Conservation (phyloP, 1,284 basidiomycete genomes). For the Hortiboletus rubellus region DNA sequence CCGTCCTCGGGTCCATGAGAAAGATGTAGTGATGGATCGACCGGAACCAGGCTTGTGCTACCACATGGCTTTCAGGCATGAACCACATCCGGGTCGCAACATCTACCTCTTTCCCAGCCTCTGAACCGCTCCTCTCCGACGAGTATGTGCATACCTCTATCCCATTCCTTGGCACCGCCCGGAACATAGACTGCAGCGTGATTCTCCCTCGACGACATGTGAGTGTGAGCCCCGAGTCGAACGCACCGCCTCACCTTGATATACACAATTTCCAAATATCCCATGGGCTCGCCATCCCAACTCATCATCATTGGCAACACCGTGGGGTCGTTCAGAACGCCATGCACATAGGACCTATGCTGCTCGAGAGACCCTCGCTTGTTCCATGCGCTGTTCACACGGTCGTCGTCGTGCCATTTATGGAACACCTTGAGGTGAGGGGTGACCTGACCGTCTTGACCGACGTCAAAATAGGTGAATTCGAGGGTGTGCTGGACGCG, state of each 20-base stretch:
- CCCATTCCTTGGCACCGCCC: conserved; percentile 46
- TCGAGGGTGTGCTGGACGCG: conserved; percentile 45
- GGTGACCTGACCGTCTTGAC: conserved; percentile 24
- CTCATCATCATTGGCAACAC: conserved; percentile 49
- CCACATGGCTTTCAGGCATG: not conserved
- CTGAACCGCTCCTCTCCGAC: conserved; percentile 52
- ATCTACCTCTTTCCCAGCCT: conserved; percentile 42
- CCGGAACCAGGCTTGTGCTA: conserved; percentile 49
- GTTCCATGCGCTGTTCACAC: conserved; percentile 52
- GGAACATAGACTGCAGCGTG: conserved; percentile 45
- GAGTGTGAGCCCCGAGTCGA: not conserved
- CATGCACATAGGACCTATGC: conserved; percentile 49
- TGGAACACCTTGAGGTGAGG: conserved; percentile 50
- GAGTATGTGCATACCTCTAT: conserved; percentile 50
- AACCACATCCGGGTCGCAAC: not conserved
- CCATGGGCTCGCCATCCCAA: conserved; percentile 56
- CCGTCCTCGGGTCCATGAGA: conserved; percentile 48
- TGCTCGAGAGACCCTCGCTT: conserved; percentile 50
- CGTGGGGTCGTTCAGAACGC: conserved; percentile 42
- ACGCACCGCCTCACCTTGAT: conserved; percentile 39
- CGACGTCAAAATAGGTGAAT: conserved; percentile 46
- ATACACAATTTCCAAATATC: conserved; percentile 56
- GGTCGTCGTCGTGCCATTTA: conserved; percentile 53
- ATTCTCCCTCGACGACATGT: conserved; percentile 37
- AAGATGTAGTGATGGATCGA: conserved; percentile 51